Evolutionary conservation across 2,329 filamentous ascomycete genomes (phyloP).

Genomic region (Pseudodiploospora longispora): DNA sequence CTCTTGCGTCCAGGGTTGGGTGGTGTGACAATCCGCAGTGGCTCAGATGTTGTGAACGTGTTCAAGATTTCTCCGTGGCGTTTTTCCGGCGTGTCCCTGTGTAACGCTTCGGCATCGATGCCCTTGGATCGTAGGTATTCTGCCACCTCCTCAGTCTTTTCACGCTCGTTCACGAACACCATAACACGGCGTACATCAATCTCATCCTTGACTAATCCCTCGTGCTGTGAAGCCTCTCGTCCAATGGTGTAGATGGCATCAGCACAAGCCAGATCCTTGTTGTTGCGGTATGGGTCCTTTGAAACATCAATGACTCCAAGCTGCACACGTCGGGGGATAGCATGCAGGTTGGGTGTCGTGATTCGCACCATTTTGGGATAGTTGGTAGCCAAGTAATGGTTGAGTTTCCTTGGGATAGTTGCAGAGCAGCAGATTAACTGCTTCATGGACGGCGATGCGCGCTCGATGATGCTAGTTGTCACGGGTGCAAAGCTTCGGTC

Average conservation of each 20-base stretch:
- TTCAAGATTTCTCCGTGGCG: conserved; percentile 70
- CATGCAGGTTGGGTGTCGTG: conserved; percentile 91
- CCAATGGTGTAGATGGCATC: conserved; percentile 93
- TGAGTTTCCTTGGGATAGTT: conserved; percentile 85
- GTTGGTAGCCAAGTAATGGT: conserved; percentile 70
- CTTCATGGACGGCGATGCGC: conserved; percentile 69
- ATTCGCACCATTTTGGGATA: conserved; percentile 81
- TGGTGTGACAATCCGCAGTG: conserved; percentile 25
- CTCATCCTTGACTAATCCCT: conserved; percentile 45
- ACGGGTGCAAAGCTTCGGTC: conserved; percentile 85
- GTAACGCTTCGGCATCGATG: conserved; percentile 78
- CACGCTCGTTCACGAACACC: conserved; percentile 94
- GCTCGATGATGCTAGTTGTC: conserved; percentile 76
- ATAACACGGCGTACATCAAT: conserved; percentile 75
- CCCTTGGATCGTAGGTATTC: conserved; percentile 75
- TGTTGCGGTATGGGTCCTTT: conserved; percentile 86
- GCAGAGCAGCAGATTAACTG: conserved; percentile 91
- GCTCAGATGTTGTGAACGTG: conserved; percentile 56
- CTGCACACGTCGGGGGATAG: conserved; percentile 89
- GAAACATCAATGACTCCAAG: conserved; percentile 88
- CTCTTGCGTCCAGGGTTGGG: conserved; percentile 31
- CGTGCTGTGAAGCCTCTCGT: conserved; percentile 57
- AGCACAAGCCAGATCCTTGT: conserved; percentile 86
- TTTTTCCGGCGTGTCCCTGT: conserved; percentile 72
- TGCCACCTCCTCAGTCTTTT: conserved; percentile 75